Evolutionary conservation across 1,139 yeast species (phyloP), one percentile per base, ranked within the genome.

Genomic region (Debaryomyces robertsiae): DNA sequence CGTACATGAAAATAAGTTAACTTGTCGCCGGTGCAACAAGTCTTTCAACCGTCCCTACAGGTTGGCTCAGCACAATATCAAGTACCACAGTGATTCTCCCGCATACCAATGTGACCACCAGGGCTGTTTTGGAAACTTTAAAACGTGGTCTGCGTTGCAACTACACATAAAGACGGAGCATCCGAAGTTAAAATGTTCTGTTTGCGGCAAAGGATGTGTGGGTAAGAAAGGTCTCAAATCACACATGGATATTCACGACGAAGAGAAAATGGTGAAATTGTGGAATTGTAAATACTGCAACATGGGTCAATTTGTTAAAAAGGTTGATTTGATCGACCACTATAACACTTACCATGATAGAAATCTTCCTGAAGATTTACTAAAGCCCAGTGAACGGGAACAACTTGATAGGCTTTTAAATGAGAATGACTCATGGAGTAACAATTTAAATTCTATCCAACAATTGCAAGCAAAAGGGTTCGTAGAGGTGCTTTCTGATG

Each of bases 81-180:
- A 77, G 51, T 77, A 71, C 48, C 94, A 85, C 49, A 73, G 77
- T 29, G 72, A 66, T 28, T 58, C 75, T 0, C 77, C 84, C 0
- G 73, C 75, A 7, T 77, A 82, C 46, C 82, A 77, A 45, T 85
- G 95, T 60, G 81, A 79, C 39, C 73, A 65, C 46, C 71, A 80
- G 1, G 81, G 81, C 1, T 85, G 95, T 56, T 71, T 73, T 45
- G 59, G 67, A 44, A 70, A 73, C 40, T 87, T 88, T 60, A 75
- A 77, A 46, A 84, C 87, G 0, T 86, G 95, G 94, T 77, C 89
- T 1, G 84, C 83, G 1, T 66, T 89, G 30, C 93, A 84, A 53
- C 60, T 75, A 7, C 98, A 91, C 60, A 68, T 80, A 39, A 84
- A 82, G 49, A 74, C 79, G 1, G 83, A 76, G 27, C 97, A 90